phyloP scores from a whole-genome alignment of 108 stramenopile genomes.

The Hondaea fermentalgiana region DNA sequence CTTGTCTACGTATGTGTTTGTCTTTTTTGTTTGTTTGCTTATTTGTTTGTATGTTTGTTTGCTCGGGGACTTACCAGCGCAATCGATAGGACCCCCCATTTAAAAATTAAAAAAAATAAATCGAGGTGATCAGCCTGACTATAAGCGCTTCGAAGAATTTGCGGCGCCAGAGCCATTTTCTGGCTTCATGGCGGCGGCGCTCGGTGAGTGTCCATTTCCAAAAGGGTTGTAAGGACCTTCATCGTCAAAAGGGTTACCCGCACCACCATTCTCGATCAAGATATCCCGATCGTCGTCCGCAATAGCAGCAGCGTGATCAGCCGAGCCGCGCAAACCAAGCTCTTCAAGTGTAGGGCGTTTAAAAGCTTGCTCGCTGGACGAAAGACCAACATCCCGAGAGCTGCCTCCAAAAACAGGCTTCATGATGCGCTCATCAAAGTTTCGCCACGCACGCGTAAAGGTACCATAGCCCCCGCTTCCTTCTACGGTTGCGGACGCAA shows the following conservation, averaged over 20 bases:
- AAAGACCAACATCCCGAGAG: background rate
- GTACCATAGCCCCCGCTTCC: background rate
- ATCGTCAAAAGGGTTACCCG: background rate
- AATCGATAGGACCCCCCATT: too few species aligned
- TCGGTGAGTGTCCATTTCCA: too few species aligned
- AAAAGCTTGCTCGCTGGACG: background rate
- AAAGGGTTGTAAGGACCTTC: background rate
- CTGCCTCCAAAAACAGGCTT: slow-evolving; percentile 3
- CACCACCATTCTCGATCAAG: background rate
- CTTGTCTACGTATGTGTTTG: too few species aligned
- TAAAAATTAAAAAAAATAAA: too few species aligned
- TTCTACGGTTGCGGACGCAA: background rate
- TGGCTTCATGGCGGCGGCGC: too few species aligned
- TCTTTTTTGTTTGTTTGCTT: too few species aligned
- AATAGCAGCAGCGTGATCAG: background rate
- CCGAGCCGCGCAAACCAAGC: background rate
- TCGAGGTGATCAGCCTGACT: too few species aligned
- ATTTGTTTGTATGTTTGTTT: too few species aligned
- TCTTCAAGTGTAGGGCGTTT: background rate
- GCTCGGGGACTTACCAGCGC: too few species aligned
- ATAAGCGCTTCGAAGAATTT: too few species aligned
- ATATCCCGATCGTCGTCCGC: background rate
- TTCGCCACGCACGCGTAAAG: background rate
- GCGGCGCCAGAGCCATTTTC: too few species aligned
- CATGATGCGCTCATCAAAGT: background rate